Conservation (phyloP, 805 yeast genomes). For the Candida ficus region DNA sequence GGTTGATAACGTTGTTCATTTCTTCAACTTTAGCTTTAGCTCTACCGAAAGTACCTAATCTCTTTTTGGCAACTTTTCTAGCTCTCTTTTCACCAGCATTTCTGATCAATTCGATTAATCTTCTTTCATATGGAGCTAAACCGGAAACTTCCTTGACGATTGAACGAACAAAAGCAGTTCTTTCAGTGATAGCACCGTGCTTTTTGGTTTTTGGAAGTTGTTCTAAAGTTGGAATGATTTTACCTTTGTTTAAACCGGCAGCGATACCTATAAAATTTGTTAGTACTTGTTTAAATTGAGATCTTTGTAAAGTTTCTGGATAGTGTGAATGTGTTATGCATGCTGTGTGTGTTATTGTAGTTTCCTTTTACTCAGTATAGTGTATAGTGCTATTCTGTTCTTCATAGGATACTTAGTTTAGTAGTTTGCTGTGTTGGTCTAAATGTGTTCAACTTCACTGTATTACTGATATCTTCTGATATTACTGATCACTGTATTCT, state of each 20-base stretch:
- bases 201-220: conserved; percentile 87
- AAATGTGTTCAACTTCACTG: too few species aligned
- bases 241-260: conserved; percentile 99
- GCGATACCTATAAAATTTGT: conserved; percentile 66
- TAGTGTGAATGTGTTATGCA: too few species aligned
- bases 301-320: too few species aligned
- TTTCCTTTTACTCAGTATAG: too few species aligned
- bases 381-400: too few species aligned
- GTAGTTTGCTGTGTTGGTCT: too few species aligned
- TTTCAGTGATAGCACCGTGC: conserved; percentile 94
- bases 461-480: too few species aligned
- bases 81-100: conserved; percentile 99
- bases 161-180: conserved; percentile 93
- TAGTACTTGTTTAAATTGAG: conserved; percentile 26
- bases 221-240: conserved; percentile 84
- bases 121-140: conserved; percentile 99
- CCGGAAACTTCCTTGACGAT: conserved; percentile 97
- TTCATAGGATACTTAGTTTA: too few species aligned
- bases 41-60: conserved; percentile 99
- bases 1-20: conserved; percentile 93
- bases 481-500: too few species aligned
- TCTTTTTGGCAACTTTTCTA: conserved; percentile 99
- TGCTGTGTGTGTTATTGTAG: too few species aligned
- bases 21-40: conserved; percentile 99
- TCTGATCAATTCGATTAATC: conserved; percentile 98